Base-by-base conservation (phyloP, 2,329 filamentous ascomycete species). In the Tolypocladium nubicola region DNA sequence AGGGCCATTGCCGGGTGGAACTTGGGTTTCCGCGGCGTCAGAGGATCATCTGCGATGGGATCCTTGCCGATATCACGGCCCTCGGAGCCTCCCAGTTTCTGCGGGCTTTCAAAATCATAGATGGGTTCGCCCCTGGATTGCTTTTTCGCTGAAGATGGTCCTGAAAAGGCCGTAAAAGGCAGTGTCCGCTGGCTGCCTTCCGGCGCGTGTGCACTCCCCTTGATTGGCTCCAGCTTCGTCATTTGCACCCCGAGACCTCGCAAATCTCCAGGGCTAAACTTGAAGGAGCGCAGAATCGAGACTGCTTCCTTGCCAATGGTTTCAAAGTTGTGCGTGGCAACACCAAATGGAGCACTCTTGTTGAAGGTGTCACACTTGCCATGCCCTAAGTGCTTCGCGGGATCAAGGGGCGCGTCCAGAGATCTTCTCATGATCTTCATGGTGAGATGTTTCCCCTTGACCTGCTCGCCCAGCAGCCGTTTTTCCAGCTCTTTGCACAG, bases 331-430 rank as follows among this genome's bases (percentile, higher is more conserved):
- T 95, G 88, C 0, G 93, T 97, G 4, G 92, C 85, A 19, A 97
- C 84, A 1, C 93, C 92, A 59, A 99, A 86, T 1, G 85, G 70
- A 10, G 87, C 72, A 64, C 90, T 96, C 71, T 95, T 97, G 75
- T 90, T 97, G 76, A 92, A 95, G 0, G 85, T 89, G 67, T 99
- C 94, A 67, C 94, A 99, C 71, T 91, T 93, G 1, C 94, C 94
- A 71, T 97, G 94, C 0, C 94, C 94, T 1, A 99, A 79, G 72
- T 97, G 91, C 67, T 99, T 99, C 0, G 87, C 85, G 2, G 94
- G 90, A 68, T 97, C 92, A 19, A 97, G 74, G 0, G 94, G 94
- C 19, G 94, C 93, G 73, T 96, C 89, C 26, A 85, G 77, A 19
- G 92, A 84, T 60, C 93, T 84, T 60, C 88, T 83, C 91, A 99